These are phyloP conservation scores for Neurospora tetraspora DNA, from an alignment of 495 filamentous ascomycete species.

Conservation along the genomic window DNA sequence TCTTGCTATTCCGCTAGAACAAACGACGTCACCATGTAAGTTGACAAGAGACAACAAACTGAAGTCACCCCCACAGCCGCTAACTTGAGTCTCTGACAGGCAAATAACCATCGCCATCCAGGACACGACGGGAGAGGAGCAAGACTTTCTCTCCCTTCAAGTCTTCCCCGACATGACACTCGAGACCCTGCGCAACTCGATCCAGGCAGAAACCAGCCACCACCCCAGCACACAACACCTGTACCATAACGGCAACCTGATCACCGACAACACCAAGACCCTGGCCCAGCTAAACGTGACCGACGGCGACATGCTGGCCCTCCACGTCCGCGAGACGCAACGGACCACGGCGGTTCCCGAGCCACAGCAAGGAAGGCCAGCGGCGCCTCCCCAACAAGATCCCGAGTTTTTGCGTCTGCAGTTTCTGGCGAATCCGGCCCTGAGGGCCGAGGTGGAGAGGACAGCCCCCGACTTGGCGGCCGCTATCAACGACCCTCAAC, in stretches of 20 bases:
- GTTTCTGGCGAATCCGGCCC: constrained; percentile 66
- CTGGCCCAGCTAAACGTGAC: constrained; percentile 71
- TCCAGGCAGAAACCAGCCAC: constrained; percentile 47
- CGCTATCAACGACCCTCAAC: constrained; percentile 65
- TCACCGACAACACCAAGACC: constrained; percentile 66
- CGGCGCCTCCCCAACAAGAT: constrained; percentile 38
- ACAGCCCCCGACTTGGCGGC: constrained; percentile 66
- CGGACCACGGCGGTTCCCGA: constrained; percentile 28
- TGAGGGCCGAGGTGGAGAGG: constrained; percentile 56
- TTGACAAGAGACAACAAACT: neutral
- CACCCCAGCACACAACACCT: constrained; percentile 55
- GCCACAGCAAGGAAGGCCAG: constrained; percentile 12
- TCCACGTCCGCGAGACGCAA: constrained; percentile 58
- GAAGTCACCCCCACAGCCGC: neutral
- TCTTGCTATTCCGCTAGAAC: neutral
- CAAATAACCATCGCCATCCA: constrained; percentile 83
- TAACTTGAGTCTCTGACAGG: constrained; percentile 29
- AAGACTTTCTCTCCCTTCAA: constrained; percentile 75
- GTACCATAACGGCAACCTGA: constrained; percentile 81
- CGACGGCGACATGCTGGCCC: constrained; percentile 86
- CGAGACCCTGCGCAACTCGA: constrained; percentile 74
- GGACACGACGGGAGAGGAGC: constrained; percentile 53
- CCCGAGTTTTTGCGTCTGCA: constrained; percentile 75
- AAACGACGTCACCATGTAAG: neutral
- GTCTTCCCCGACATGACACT: constrained; percentile 78